A percentile compares a stretch with the other conserved stretches of the same genome.
phyloP scores from a whole-genome alignment of 2,329 filamentous ascomycete genomes.

The Coniochaeta sp. region DNA sequence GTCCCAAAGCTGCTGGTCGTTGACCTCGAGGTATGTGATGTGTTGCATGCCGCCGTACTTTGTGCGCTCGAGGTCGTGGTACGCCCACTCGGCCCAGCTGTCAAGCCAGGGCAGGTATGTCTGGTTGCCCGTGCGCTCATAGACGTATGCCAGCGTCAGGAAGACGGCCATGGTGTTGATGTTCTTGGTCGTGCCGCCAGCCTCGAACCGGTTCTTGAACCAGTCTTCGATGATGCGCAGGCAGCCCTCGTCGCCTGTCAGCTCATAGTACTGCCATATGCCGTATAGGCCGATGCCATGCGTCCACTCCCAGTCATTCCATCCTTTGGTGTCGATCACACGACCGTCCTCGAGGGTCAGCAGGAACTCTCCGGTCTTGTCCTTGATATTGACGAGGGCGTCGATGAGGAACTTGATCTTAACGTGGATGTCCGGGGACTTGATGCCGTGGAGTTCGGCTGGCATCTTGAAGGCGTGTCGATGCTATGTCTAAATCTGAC shows the following conservation, averaged over 20 bases:
- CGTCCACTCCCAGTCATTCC: slow-evolving; percentile 80
- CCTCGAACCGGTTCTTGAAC: slow-evolving; percentile 62
- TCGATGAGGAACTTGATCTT: slow-evolving; percentile 62
- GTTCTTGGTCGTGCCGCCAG: slow-evolving; percentile 72
- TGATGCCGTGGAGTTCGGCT: slow-evolving; percentile 35
- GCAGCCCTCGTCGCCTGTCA: slow-evolving; percentile 55
- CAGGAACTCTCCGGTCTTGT: slow-evolving; percentile 67
- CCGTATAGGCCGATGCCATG: slow-evolving; percentile 76
- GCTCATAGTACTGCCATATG: slow-evolving; percentile 72
- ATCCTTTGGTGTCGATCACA: slow-evolving; percentile 78
- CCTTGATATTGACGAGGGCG: slow-evolving; percentile 71
- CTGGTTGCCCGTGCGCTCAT: slow-evolving; percentile 63
- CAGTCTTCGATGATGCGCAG: slow-evolving; percentile 65
- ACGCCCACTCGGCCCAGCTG: slow-evolving; percentile 76
- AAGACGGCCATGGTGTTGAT: slow-evolving; percentile 82
- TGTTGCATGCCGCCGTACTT: slow-evolving; percentile 68
- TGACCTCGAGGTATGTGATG: slow-evolving; percentile 64
- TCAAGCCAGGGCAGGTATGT: slow-evolving; percentile 73
- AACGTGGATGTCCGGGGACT: slow-evolving; percentile 38
- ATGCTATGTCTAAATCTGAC: background rate
- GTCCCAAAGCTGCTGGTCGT: slow-evolving; percentile 74
- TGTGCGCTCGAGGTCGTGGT: slow-evolving; percentile 67
- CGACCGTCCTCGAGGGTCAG: slow-evolving; percentile 64
- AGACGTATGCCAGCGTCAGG: slow-evolving; percentile 68
- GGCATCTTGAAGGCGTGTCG: slow-evolving; percentile 25